Evolutionary conservation across 1,139 yeast genomes (phyloP), one percentile per base, ranked within the genome.

Genomic region (Magnusiomyces tetraspermus): DNA sequence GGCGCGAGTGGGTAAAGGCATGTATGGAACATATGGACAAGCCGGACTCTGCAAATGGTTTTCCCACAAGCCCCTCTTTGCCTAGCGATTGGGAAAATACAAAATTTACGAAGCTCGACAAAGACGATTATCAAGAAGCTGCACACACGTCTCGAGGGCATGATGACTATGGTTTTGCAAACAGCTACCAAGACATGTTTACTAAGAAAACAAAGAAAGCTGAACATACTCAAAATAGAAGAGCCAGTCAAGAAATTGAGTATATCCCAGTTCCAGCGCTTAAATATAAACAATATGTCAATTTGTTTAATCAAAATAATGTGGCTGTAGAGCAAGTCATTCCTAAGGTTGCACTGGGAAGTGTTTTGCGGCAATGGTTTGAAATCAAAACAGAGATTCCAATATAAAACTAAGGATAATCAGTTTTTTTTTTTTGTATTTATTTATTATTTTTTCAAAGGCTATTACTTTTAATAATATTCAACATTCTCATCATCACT

Each of bases 401-500:
- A 28, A 28, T 11, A 8, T 11, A 6, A 6, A 28, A 11, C 33
- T 28, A 8, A 8, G 33, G 33, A 28, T 28, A 28, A 8, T 28
- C 33, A 28, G 11, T 8, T 28, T 28, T n/a, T n/a, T n/a, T n/a
- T n/a, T n/a, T n/a, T n/a, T n/a, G n/a, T n/a, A n/a, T n/a, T n/a
- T n/a, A n/a, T 49, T 41, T 42, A 49, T 40, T 49, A 47, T 49
- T 40, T 44, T 42, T 41, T 46, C 28, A n/a, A n/a, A n/a, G n/a
- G n/a, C n/a, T n/a, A n/a, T 47, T 38, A 45, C 13, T 11, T 21
- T 31, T 49, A 55, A 10, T 52, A 51, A 37, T 50, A 55, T 26
- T 52, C 58, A 5, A 51, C 51, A 17, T 52, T 55, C n/a, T 56
- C 59, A 36, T 58, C 59, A 21, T 58, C 58, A 17, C 48, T 23